These are phyloP conservation scores for Ustilago loliicola DNA, from an alignment of 1,284 basidiomycete species.

Conservation along the genomic window DNA sequence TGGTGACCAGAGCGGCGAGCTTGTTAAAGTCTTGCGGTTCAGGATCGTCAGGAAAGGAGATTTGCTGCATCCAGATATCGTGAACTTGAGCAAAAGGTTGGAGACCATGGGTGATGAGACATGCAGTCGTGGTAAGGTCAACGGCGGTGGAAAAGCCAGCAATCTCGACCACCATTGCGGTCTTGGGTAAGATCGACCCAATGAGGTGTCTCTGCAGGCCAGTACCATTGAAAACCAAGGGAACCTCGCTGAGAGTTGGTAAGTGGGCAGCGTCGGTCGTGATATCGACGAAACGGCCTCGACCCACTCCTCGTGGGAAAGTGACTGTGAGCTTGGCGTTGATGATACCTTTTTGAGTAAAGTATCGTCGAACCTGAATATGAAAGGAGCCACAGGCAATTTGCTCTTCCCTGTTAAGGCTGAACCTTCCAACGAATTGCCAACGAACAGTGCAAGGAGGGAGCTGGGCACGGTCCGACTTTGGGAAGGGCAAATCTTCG, in stretches of 20 bases:
- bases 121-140: not conserved
- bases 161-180: not conserved
- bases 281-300: not conserved
- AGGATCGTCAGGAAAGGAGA: not conserved
- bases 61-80: not conserved
- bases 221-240: not conserved
- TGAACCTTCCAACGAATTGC: not conserved
- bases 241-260: not conserved
- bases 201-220: not conserved
- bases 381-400: not conserved
- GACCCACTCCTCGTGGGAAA: not conserved
- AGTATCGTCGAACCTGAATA: not conserved
- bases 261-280: not conserved
- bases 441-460: constrained; percentile 7
- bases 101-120: not conserved
- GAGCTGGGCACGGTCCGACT: constrained; percentile 1
- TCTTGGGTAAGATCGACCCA: not conserved
- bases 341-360: not conserved
- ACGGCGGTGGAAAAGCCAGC: not conserved
- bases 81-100: not conserved
- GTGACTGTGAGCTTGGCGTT: not conserved
- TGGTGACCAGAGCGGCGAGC: too few relatives aligned
- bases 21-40: too few relatives aligned
- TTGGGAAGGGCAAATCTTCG: constrained; percentile 5
- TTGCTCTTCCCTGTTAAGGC: not conserved